Evolutionary conservation across 169 alveolate species (phyloP).

Genomic region (Plasmodium inui): DNA sequence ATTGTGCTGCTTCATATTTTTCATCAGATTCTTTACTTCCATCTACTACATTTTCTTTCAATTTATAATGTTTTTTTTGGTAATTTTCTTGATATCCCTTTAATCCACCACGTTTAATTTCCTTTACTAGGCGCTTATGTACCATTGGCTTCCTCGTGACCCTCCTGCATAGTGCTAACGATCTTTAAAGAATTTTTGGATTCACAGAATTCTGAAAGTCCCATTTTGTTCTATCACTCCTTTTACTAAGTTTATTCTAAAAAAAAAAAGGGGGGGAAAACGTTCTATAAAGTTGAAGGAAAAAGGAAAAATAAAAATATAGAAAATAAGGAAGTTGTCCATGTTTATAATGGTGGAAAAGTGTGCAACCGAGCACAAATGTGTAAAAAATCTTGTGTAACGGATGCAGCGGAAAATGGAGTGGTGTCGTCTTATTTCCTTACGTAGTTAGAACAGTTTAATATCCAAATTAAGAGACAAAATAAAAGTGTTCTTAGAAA

Average conservation of each 20-base stretch:
- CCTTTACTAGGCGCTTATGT: not conserved
- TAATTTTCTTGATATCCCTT: constrained; percentile 12
- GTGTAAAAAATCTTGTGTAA: too few relatives aligned
- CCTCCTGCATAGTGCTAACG: not conserved
- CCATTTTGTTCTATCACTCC: not conserved
- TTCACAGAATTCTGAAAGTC: not conserved
- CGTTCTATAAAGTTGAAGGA: too few relatives aligned
- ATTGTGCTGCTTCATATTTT: constrained; percentile 18
- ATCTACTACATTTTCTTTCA: not conserved
- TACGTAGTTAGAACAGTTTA: too few relatives aligned
- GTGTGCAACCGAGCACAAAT: too few relatives aligned
- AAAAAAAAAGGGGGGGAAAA: not conserved
- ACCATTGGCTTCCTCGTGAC: not conserved
- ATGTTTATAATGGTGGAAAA: too few relatives aligned
- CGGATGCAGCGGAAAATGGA: too few relatives aligned
- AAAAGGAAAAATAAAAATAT: too few relatives aligned
- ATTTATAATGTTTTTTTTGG: constrained; percentile 1
- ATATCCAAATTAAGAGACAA: too few relatives aligned
- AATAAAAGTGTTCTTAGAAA: too few relatives aligned
- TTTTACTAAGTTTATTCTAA: not conserved
- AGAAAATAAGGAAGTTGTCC: too few relatives aligned
- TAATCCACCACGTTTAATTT: not conserved
- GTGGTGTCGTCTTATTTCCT: too few relatives aligned
- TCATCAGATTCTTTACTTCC: constrained; percentile 12
- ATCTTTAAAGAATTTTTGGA: not conserved